Evolutionary conservation across 2,329 filamentous ascomycete genomes (phyloP).

Genomic region (Trichoderma oligosporum): DNA sequence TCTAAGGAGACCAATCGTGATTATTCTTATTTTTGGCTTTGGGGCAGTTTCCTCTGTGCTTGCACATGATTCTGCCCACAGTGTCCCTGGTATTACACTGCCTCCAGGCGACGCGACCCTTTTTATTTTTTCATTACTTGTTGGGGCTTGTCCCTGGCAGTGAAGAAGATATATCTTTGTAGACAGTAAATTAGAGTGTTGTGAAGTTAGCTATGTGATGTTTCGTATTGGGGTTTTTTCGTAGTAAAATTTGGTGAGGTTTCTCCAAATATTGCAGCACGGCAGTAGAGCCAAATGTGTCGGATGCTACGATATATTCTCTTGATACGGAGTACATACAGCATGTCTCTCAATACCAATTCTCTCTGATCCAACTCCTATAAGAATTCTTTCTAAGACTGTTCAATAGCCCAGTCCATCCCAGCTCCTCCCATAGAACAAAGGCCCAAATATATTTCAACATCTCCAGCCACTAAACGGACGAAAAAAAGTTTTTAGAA

Average conservation of each 20-base stretch:
- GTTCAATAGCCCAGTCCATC: too few relatives aligned
- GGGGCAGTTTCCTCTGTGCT: conserved; percentile 40
- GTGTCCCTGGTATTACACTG: conserved; percentile 47
- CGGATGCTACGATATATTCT: too few relatives aligned
- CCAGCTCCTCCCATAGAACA: not conserved
- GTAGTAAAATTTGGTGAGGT: too few relatives aligned
- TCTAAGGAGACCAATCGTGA: conserved; percentile 68
- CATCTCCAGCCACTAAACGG: not conserved
- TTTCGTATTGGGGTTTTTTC: not conserved
- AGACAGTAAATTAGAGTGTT: not conserved
- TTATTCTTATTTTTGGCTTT: conserved; percentile 66
- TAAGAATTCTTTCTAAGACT: too few relatives aligned
- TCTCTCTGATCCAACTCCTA: too few relatives aligned
- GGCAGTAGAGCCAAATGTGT: too few relatives aligned
- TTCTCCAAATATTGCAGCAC: too few relatives aligned
- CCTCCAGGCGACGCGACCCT: conserved; percentile 42
- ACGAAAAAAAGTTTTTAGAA: not conserved
- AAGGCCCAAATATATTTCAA: not conserved
- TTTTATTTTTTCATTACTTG: conserved; percentile 40
- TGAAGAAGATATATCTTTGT: conserved; percentile 35
- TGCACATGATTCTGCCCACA: conserved; percentile 39
- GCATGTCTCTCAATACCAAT: too few relatives aligned
- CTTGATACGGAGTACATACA: too few relatives aligned
- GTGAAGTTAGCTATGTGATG: not conserved
- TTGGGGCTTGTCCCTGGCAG: conserved; percentile 36